Evolutionary conservation across 2,329 filamentous ascomycete genomes (phyloP).

Genomic region (Eutypa lata): DNA sequence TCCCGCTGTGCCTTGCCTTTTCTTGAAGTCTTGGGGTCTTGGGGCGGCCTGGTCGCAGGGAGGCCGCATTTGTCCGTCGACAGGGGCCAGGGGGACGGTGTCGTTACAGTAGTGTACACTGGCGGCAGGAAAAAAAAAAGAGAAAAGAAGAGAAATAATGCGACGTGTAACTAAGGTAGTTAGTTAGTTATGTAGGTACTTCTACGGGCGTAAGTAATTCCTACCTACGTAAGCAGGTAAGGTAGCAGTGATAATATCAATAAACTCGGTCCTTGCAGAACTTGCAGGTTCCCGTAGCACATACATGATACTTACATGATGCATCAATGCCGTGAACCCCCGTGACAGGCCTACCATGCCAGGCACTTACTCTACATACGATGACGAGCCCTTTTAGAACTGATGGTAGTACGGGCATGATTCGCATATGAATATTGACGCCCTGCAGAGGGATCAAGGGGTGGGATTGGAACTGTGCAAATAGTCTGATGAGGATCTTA

Average conservation of each 20-base stretch:
- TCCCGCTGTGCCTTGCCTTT: background rate
- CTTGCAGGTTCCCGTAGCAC: conserved; percentile 19
- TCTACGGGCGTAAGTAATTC: too few relatives aligned
- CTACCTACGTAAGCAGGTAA: too few relatives aligned
- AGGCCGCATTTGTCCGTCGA: background rate
- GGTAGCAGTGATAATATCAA: conserved; percentile 12
- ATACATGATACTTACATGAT: conserved; percentile 21
- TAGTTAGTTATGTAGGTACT: too few relatives aligned
- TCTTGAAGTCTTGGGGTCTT: background rate
- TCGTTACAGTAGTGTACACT: background rate
- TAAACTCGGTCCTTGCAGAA: conserved; percentile 23
- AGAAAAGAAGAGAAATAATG: too few relatives aligned
- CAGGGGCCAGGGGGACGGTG: background rate
- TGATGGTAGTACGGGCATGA: background rate
- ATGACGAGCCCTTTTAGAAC: background rate
- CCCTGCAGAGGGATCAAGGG: background rate
- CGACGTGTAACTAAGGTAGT: too few relatives aligned
- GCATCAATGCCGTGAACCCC: conserved; percentile 25
- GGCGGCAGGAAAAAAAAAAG: too few relatives aligned
- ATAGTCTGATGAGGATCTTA: background rate
- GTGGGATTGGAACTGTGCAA: background rate
- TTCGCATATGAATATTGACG: background rate
- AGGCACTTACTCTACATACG: background rate
- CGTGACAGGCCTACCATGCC: background rate
- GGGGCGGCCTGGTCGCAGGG: background rate